phyloP scores from a whole-genome alignment of 768 basidiomycete genomes.

The Lactifluus piperatus region DNA sequence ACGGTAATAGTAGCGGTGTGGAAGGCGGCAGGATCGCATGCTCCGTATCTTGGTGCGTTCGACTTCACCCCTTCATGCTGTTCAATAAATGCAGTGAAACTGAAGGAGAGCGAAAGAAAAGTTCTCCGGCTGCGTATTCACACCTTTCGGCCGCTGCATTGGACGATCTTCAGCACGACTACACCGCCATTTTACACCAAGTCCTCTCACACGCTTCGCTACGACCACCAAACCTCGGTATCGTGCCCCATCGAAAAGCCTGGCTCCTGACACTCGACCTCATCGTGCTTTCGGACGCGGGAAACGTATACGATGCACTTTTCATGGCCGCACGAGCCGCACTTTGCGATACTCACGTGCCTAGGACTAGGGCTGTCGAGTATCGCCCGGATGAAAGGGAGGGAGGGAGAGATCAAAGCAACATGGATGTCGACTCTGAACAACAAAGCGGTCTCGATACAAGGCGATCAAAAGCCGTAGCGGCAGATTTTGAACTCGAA shows the following conservation, averaged over 20 bases:
- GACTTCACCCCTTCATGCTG: not conserved
- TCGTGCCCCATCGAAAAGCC: conserved; percentile 43
- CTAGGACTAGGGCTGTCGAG: conserved; percentile 60
- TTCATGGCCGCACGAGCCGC: conserved; percentile 76
- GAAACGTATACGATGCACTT: conserved; percentile 68
- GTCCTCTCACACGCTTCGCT: conserved; percentile 60
- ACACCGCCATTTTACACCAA: conserved; percentile 52
- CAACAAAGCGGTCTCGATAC: conserved; percentile 49
- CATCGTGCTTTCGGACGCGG: conserved; percentile 64
- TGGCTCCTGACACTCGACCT: conserved; percentile 75
- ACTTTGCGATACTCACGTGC: conserved; percentile 74
- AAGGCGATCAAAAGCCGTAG: conserved; percentile 34
- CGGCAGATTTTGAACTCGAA: conserved; percentile 76
- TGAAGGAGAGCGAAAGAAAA: conserved; percentile 34
- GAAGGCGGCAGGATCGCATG: conserved; percentile 58
- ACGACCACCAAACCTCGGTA: conserved; percentile 53
- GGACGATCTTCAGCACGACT: conserved; percentile 71
- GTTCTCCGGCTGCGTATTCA: conserved; percentile 78
- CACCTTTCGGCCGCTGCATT: conserved; percentile 50
- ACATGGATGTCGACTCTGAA: conserved; percentile 51
- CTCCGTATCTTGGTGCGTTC: conserved; percentile 68
- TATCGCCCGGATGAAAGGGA: conserved; percentile 42
- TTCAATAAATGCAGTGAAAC: not conserved
- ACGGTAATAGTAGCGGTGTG: conserved; percentile 33
- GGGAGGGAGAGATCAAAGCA: conserved; percentile 26